A percentile compares a stretch with the other conserved stretches of the same genome.
Evolutionary conservation across 2,329 filamentous ascomycete genomes (phyloP).

Genomic region (Apiospora hydei): DNA sequence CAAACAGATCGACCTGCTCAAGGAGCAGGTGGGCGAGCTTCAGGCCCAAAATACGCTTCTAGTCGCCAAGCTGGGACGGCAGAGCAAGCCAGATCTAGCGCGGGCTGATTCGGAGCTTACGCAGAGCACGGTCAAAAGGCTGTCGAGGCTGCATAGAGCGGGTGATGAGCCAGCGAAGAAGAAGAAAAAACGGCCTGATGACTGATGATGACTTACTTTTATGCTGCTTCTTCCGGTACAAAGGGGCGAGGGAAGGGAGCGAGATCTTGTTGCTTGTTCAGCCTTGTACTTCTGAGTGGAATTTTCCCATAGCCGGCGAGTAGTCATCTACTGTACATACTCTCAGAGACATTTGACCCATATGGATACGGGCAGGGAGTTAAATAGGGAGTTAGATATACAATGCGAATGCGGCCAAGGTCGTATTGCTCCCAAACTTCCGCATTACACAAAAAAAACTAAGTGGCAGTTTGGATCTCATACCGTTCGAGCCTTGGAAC

Average conservation of each 20-base stretch:
- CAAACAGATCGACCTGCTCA: slow-evolving; percentile 62
- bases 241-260: neutral
- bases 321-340: neutral
- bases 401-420: neutral
- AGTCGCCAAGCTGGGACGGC: slow-evolving; percentile 57
- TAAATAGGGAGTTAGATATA: neutral
- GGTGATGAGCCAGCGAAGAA: neutral
- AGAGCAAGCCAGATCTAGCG: slow-evolving; percentile 21
- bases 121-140: neutral
- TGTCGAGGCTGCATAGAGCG: neutral
- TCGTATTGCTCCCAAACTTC: neutral
- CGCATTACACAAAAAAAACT: no score
- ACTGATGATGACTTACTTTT: neutral
- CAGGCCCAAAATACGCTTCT: slow-evolving; percentile 68
- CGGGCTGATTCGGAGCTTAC: neutral
- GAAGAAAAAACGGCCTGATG: neutral
- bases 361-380: neutral
- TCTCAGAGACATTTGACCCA: neutral
- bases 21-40: slow-evolving; percentile 61
- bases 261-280: slow-evolving; percentile 6
- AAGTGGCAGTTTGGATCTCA: no score
- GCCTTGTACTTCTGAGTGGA: neutral
- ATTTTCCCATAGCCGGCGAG: neutral
- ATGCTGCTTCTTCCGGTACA: no score
- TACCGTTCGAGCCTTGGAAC: no score